Percentiles rank a stretch among this genome's conserved stretches.
Conservation (phyloP, 176 grass and related monocot genomes). For the Triticum monococcum region DNA sequence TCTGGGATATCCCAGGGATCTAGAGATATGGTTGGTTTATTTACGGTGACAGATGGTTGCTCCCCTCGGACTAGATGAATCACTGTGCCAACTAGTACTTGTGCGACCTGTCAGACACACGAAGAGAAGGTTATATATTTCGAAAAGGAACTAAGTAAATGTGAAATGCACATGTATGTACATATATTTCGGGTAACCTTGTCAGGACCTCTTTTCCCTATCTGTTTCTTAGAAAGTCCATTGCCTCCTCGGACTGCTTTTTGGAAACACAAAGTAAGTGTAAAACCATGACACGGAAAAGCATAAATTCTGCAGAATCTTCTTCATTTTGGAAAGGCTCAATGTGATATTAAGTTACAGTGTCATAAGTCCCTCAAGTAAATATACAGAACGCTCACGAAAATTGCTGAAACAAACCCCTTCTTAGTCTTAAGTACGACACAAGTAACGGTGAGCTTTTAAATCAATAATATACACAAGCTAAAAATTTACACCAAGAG, state of each 20-base stretch:
- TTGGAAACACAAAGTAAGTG: slow-evolving; percentile 34
- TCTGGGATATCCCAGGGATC: slow-evolving; percentile 66
- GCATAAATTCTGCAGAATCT: slow-evolving; percentile 6
- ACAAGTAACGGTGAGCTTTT: not conserved
- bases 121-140: not conserved
- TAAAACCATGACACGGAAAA: not conserved
- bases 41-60: slow-evolving; percentile 41
- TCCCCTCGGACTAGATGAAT: slow-evolving; percentile 84
- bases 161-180: not conserved
- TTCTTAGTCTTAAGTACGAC: not conserved
- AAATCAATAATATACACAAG: not conserved
- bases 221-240: slow-evolving; percentile 21
- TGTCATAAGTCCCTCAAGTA: not conserved
- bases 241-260: slow-evolving; percentile 50
- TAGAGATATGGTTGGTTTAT: slow-evolving; percentile 31
- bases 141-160: not conserved
- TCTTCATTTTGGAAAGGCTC: not conserved
- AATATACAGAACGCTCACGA: no score
- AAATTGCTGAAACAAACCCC: no score
- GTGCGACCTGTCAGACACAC: slow-evolving; percentile 48
- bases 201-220: slow-evolving; percentile 15
- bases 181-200: not conserved
- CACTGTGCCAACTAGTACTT: slow-evolving; percentile 84
- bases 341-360: not conserved
- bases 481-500: not conserved